These are phyloP conservation scores for Chlorella ohadii DNA, from an alignment of 139 green algal species.

Conservation along the genomic window DNA sequence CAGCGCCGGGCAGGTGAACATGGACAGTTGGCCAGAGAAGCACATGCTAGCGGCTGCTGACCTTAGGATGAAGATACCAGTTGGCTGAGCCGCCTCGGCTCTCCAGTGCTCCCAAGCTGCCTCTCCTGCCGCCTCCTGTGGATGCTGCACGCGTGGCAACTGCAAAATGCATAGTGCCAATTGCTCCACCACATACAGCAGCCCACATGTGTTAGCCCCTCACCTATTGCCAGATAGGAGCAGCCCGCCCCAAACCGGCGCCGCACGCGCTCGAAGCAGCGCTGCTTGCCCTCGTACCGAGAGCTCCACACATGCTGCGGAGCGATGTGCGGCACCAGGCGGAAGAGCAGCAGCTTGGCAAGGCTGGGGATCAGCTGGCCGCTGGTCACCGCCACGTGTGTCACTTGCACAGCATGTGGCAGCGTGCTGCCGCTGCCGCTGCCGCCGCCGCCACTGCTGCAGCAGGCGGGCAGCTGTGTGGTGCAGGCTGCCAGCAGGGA, in stretches of 20 bases:
- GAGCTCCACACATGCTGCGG: conserved; percentile 45
- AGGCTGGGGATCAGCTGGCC: conserved; percentile 58
- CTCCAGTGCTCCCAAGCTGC: too few relatives aligned
- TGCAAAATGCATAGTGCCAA: too few relatives aligned
- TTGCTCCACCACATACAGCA: too few relatives aligned
- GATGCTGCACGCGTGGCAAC: too few relatives aligned
- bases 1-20: neutral
- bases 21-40: too few relatives aligned
- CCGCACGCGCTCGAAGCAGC: conserved; percentile 45
- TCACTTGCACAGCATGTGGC: conserved; percentile 35
- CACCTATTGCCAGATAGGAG: conserved; percentile 29
- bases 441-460: neutral
- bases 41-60: too few relatives aligned
- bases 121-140: too few relatives aligned
- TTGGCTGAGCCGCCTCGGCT: too few relatives aligned
- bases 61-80: too few relatives aligned
- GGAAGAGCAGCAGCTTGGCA: conserved; percentile 62
- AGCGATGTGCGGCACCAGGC: conserved; percentile 41
- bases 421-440: neutral
- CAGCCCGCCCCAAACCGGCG: conserved; percentile 16
- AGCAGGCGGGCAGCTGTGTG: neutral
- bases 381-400: conserved; percentile 55
- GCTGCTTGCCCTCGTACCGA: conserved; percentile 31
- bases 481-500: conserved; percentile 31
- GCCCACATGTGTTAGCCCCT: neutral